Base-by-base conservation (phyloP, 2,329 filamentous ascomycete genomes). In the Diplodia corticola region DNA sequence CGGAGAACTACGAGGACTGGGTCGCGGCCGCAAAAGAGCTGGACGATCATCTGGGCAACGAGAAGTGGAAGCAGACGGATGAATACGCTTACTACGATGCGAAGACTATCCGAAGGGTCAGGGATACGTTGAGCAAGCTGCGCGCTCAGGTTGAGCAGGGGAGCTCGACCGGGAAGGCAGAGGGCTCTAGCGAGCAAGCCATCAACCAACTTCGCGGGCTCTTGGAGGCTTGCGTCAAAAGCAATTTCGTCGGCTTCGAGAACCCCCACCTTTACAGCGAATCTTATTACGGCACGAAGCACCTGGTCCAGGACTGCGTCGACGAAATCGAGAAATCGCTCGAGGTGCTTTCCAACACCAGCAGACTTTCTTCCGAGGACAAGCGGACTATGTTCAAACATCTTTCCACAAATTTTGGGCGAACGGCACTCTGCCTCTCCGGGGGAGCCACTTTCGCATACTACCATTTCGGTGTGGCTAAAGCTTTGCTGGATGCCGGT, bases 281-380 rank as follows among this genome's bases (percentile, higher is more conserved):
- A 80, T 96, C 94, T 3, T 99, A 99, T 76, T 97, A 93, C 72
- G 95, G 95, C 35, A 98, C 95, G n/a, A 99, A 99, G 78, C 88
- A 95, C 68, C 79, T 97, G 69, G 91, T 97, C 33, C 95, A 98
- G 78, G 88, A 89, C 65, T 98, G 94, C 74, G 82, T 97, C 51
- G 92, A 97, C 68, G 93, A 98, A 79, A 89, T 91, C 57, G 88
- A 91, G 81, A 84, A 79, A 2, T 85, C 84, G 33, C 82, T 97
- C 54, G 82, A 85, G 61, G 87, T 95, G 68, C 80, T 98, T 12
- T 80, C 89, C 3, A 81, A 85, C 51, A 92, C 89, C 10, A 83
- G 86, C 35, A 86, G 90, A 70, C 81, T 97, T 35, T 82, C 85
- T 4, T 76, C 83, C 20, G 89, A 93, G 26, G 88, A 90, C 75